phyloP scores from a whole-genome alignment of 2,329 filamentous ascomycete genomes.

The Fusarium torreyae region DNA sequence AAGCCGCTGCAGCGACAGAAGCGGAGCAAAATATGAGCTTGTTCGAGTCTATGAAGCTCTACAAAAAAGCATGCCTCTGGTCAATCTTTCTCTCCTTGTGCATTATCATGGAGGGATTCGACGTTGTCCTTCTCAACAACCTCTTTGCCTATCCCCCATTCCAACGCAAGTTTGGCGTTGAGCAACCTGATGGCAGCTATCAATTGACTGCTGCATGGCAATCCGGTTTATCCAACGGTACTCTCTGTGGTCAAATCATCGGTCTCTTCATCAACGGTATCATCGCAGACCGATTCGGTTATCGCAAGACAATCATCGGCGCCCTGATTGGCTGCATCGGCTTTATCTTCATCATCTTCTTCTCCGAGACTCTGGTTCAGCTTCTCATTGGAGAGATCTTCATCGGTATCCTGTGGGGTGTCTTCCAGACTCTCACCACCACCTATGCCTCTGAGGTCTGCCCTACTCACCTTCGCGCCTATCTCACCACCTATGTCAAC shows the following conservation, averaged over 20 bases:
- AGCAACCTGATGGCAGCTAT: constrained; percentile 57
- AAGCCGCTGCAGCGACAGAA: constrained; percentile 51
- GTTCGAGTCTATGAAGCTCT: constrained; percentile 58
- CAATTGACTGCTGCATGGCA: constrained; percentile 68
- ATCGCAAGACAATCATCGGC: constrained; percentile 63
- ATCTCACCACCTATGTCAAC: constrained; percentile 65
- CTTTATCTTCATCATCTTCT: constrained; percentile 67
- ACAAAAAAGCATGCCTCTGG: constrained; percentile 56
- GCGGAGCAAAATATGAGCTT: constrained; percentile 55
- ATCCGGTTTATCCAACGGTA: constrained; percentile 64
- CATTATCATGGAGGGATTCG: constrained; percentile 61
- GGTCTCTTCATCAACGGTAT: constrained; percentile 66
- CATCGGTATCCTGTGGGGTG: constrained; percentile 63
- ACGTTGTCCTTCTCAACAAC: constrained; percentile 57
- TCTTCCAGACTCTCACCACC: constrained; percentile 63
- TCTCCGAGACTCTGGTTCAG: constrained; percentile 58
- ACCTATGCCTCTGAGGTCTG: constrained; percentile 66
- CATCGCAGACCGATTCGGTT: constrained; percentile 63
- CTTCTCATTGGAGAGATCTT: constrained; percentile 63
- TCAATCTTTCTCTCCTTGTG: constrained; percentile 57
- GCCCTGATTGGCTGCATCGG: constrained; percentile 57
- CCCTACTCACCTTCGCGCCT: constrained; percentile 62
- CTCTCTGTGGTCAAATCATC: constrained; percentile 64
- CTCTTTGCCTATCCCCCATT: constrained; percentile 61
- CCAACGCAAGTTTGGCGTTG: constrained; percentile 57